Evolutionary conservation across 768 basidiomycete species (phyloP), one percentile per base, ranked within the genome.

Genomic region (Cystofilobasidium bisporidii): DNA sequence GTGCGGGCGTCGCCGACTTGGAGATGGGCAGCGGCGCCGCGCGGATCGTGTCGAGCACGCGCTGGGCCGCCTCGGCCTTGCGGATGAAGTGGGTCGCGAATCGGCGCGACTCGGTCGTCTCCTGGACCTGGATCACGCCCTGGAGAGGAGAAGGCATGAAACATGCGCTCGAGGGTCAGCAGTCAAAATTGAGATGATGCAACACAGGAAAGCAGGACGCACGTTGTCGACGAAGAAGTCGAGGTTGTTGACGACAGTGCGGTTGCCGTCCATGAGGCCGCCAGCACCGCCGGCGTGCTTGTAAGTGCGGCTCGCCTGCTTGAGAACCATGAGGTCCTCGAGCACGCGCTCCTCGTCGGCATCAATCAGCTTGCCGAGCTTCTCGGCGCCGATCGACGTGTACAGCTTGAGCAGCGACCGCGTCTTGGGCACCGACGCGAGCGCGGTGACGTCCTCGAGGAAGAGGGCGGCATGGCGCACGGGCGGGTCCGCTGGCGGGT

Each of bases 41-140:
- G 70, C 81, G 85, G 71, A 96, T 80, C 69, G 86, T 86, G 73
- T 93, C 91, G 70, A 86, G 81, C 65, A 93, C 88, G 71, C 89
- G 84, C 74, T 91, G 88, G 30, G 91, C 86, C 72, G 91, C 85
- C 77, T 96, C 92, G 6, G 91, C 89, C 77, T 93, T 78, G 72
- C 91, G 87, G 78, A 97, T 93, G 79, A 97, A 97, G 89, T 91
- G 96, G 45, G 91, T 90, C 2, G 91, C 94, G 77, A 91, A 97
- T 59, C 91, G 85, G 56, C 94, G 81, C 20, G 92, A 91, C 24
- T 94, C 86, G 0, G 91, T 96, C 26, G 91, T 91, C 77, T 98
- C 93, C 3, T 89, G 87, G 71, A 98, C 91, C 72, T 94, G 89
- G 11, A 98, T 88, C 88, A 93, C 93, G 76, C 92, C 90, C 93